A percentile compares a stretch with the other conserved stretches of the same genome.
Conservation (phyloP, 2,329 filamentous ascomycete species). For the Talaromyces verruculosus region DNA sequence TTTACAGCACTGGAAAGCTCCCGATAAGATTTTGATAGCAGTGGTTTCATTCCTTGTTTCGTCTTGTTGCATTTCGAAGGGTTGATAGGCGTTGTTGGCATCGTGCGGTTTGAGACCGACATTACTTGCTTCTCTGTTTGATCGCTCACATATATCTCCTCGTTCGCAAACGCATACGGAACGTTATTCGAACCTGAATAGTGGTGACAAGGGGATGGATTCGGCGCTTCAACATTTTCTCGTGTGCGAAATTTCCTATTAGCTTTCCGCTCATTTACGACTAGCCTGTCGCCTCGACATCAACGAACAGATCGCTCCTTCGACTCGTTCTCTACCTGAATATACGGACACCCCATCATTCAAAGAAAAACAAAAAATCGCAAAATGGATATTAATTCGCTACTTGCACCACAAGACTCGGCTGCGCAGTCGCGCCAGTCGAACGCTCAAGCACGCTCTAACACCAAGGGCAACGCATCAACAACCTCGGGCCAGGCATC, state of each 20-base stretch:
- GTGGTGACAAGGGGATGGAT: conserved; percentile 18
- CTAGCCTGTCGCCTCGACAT: neutral
- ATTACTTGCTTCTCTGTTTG: neutral
- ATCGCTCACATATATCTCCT: neutral
- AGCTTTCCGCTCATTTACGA: neutral
- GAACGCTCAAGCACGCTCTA: conserved; percentile 29
- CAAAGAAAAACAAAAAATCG: neutral
- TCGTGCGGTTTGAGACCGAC: neutral
- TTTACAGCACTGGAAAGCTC: neutral
- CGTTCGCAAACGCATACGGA: conserved; percentile 7
- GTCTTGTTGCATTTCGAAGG: neutral
- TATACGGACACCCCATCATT: too few relatives aligned
- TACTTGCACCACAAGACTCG: conserved; percentile 46
- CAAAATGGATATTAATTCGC: conserved; percentile 49
- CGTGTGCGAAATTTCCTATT: conserved; percentile 12
- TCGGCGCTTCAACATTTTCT: neutral
- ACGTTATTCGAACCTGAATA: neutral
- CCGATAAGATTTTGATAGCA: neutral
- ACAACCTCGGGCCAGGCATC: conserved; percentile 30
- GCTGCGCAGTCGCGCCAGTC: conserved; percentile 40
- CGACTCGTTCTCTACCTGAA: neutral
- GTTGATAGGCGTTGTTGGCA: neutral
- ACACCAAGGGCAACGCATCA: conserved; percentile 25
- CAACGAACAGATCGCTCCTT: neutral
- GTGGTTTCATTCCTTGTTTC: neutral